phyloP scores from a whole-genome alignment of 164 flowering plant genomes.

The Santalum album region DNA sequence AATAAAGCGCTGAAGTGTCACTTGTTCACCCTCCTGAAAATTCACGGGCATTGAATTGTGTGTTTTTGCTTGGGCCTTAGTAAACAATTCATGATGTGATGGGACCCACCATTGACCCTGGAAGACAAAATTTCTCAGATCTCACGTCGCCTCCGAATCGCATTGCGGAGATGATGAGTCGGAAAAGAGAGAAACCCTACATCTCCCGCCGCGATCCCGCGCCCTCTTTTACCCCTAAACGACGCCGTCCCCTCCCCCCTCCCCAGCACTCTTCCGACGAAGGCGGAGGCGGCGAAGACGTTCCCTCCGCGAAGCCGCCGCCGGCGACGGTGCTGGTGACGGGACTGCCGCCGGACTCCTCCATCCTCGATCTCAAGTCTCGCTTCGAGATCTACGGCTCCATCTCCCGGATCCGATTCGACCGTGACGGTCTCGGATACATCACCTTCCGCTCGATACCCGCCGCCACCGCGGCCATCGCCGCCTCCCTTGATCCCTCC shows the following conservation, averaged over 20 bases:
- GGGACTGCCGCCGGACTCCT: conserved; percentile 45
- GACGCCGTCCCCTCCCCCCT: conserved; percentile 33
- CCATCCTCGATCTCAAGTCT: conserved; percentile 72
- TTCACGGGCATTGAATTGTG: no score
- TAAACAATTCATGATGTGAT: no score
- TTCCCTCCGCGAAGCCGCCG: conserved; percentile 21
- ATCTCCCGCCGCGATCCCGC: conserved; percentile 25
- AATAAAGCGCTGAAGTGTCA: no score
- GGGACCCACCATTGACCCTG: no score
- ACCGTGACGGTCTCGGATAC: conserved; percentile 43
- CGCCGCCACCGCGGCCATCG: conserved; percentile 61
- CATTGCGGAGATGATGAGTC: conserved; percentile 30
- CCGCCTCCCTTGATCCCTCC: conserved; percentile 54
- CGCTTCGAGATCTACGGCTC: conserved; percentile 75
- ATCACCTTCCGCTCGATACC: conserved; percentile 56
- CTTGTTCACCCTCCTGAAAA: no score
- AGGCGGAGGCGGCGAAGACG: conserved; percentile 9
- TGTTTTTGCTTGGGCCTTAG: no score
- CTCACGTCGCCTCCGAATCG: no score
- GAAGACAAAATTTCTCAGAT: no score
- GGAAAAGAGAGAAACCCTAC: conserved; percentile 51
- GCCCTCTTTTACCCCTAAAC: conserved; percentile 23
- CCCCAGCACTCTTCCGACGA: conserved; percentile 4
- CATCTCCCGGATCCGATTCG: conserved; percentile 69
- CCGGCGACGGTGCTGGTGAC: conserved; percentile 44